Evolutionary conservation across 2,329 filamentous ascomycete genomes (phyloP), one percentile per base, ranked within the genome.

Genomic region (Cladobotryum protrusum): DNA sequence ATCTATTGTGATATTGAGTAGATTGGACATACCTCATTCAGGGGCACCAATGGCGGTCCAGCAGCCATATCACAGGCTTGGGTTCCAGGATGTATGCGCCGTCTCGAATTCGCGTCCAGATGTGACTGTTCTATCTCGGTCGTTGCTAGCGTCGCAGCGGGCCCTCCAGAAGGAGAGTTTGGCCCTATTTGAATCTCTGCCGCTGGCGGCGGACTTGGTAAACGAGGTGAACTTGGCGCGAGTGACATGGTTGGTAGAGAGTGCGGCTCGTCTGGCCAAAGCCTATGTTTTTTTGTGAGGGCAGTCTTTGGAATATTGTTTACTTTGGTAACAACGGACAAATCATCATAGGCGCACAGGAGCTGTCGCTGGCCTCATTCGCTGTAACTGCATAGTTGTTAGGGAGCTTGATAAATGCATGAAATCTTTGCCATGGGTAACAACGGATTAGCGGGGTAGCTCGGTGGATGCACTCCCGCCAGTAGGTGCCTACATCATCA

Each of bases 131-230:
- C 82, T 63, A 82, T 82, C 68, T 79, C 80, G 65, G 76, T 79
- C 57, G 68, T 78, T 74, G 72, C 79, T 69, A 60, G 79, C 63
- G 64, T 84, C 68, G 72, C 73, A 20, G 70, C 62, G 39, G 64
- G 63, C 45, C 82, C 77, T 56, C 84, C 74, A 15, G 78, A 78
- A 2, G 89, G 89, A 45, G 89, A 93, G 61, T 83, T 83, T 49
- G 87, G 85, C 7, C 83, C 86, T 55, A 95, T 85, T 72, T 97
- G 92, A 58, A 96, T 93, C 71, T 99, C 93, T 54, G 92, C 89
- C 51, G 95, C 85, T 33, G 93, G 93, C 52, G 93, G 93, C 53
- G 93, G 93, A 69, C 90, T 96, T 52, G 93, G 93, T 46, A 99
- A 83, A 65, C 93, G 87, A 56, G 93, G 92, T 43, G 91, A 96